A percentile compares a stretch with the other conserved stretches of the same genome.
These are phyloP conservation scores for Hypoxylon crocopeplum DNA, from an alignment of 495 filamentous ascomycete species.

Conservation along the genomic window DNA sequence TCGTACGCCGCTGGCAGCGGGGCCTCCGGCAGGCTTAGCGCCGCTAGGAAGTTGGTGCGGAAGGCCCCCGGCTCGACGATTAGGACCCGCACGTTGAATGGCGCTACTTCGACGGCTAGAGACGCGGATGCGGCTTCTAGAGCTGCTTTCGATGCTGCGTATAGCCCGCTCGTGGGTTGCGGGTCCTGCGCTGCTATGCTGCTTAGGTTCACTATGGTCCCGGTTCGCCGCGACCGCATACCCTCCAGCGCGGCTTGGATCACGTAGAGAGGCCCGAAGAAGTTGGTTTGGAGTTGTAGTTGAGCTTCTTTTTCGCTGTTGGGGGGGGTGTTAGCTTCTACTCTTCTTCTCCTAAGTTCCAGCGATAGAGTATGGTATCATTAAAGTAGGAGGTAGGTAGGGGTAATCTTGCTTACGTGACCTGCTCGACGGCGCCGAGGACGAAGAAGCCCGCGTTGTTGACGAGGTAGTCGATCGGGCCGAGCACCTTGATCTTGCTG, in stretches of 20 bases:
- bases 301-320: slow-evolving; percentile 48
- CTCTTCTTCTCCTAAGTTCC: too few species aligned
- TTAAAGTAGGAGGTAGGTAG: neutral
- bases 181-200: slow-evolving; percentile 54
- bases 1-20: slow-evolving; percentile 36
- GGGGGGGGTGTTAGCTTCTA: neutral
- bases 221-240: slow-evolving; percentile 54
- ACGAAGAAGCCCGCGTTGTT: slow-evolving; percentile 58
- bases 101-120: slow-evolving; percentile 49
- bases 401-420: slow-evolving; percentile 22
- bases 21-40: slow-evolving; percentile 8
- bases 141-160: slow-evolving; percentile 54
- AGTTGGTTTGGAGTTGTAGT: slow-evolving; percentile 55
- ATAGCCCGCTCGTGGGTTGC: slow-evolving; percentile 42
- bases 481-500: slow-evolving; percentile 44
- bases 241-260: slow-evolving; percentile 53
- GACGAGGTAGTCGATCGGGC: slow-evolving; percentile 57
- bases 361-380: neutral
- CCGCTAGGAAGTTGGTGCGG: slow-evolving; percentile 41
- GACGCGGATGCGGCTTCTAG: slow-evolving; percentile 45
- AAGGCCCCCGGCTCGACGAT: slow-evolving; percentile 54
- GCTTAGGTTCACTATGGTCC: slow-evolving; percentile 57
- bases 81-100: slow-evolving; percentile 46
- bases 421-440: slow-evolving; percentile 53
- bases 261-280: slow-evolving; percentile 56